Evolutionary conservation across 192 early-diverging fungal species (phyloP).

Genomic region (Geosiphon pyriformis): DNA sequence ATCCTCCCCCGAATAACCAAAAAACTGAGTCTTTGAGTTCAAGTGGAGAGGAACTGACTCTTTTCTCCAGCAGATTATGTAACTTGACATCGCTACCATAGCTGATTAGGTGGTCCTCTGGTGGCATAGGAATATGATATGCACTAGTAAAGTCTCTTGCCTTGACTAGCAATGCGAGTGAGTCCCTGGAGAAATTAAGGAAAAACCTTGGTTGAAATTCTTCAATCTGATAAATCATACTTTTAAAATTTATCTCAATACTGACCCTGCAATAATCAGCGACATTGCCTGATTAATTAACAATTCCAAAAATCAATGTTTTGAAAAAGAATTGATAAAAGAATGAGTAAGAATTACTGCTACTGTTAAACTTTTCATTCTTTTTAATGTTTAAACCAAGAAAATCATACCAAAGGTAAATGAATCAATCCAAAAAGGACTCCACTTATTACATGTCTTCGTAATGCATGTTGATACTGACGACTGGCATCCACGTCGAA

Average conservation of each 20-base stretch:
- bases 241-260: neutral
- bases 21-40: neutral
- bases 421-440: constrained; percentile 28
- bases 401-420: constrained; percentile 24
- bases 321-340: too few relatives aligned
- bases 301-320: neutral
- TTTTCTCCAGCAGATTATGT: too few relatives aligned
- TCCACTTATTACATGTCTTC: constrained; percentile 32
- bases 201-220: neutral
- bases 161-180: constrained; percentile 8
- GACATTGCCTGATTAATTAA: constrained; percentile 3
- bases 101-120: neutral
- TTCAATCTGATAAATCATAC: neutral
- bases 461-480: constrained; percentile 34
- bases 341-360: too few relatives aligned
- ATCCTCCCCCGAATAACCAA: constrained; percentile 18
- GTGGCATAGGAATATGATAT: neutral
- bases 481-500: constrained; percentile 36
- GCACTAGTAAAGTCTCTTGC: constrained; percentile 15
- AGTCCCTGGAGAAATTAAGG: neutral
- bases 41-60: neutral
- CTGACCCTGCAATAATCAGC: constrained; percentile 18
- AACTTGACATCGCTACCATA: neutral
- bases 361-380: too few relatives aligned
- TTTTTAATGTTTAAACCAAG: too few relatives aligned